Percentiles rank a stretch among this genome's conserved stretches.
Evolutionary conservation across 805 yeast species (phyloP).

Genomic region (Kuraishia capsulata): DNA sequence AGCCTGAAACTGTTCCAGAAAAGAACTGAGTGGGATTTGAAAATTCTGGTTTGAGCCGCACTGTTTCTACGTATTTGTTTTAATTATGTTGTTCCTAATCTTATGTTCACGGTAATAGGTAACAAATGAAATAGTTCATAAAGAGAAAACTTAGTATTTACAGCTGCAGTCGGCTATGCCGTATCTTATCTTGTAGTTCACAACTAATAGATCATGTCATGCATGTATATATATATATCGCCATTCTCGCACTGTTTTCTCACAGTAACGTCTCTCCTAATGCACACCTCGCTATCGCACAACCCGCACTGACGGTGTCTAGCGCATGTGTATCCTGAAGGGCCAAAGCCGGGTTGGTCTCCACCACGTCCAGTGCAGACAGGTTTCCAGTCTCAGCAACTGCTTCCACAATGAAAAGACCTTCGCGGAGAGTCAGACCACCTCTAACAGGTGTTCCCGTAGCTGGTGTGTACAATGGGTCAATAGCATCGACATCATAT

Average conservation of each 20-base stretch:
- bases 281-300: conserved; percentile 89
- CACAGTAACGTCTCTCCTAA: conserved; percentile 80
- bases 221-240: neutral
- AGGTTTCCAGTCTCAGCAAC: conserved; percentile 85
- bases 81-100: no score
- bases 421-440: conserved; percentile 90
- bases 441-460: conserved; percentile 98
- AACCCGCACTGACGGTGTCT: conserved; percentile 84
- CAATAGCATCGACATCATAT: conserved; percentile 95
- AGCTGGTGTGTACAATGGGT: conserved; percentile 89
- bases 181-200: no score
- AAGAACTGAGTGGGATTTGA: neutral
- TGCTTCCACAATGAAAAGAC: conserved; percentile 85
- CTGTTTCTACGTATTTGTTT: no score
- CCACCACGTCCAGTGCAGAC: conserved; percentile 85
- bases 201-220: neutral
- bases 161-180: no score
- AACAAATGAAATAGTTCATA: no score
- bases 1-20: neutral
- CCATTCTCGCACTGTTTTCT: neutral
- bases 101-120: no score
- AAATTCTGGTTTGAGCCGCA: no score
- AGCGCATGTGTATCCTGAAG: conserved; percentile 63
- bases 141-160: no score
- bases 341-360: conserved; percentile 85